These are phyloP conservation scores for Allium sativum DNA, from an alignment of 106 monocot genomes.

Conservation along the genomic window DNA sequence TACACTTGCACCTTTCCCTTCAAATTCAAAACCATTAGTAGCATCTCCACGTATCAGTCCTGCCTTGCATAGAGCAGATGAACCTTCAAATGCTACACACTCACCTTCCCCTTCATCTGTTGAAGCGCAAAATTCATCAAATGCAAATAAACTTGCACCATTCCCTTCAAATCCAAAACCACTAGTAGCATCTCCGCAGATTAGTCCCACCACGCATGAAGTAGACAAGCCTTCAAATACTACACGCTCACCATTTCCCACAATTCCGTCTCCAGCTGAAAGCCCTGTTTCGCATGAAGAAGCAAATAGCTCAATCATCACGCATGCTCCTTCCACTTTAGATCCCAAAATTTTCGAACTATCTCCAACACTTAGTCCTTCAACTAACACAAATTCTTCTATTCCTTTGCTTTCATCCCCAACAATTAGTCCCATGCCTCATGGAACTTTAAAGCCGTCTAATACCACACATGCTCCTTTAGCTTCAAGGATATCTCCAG, in stretches of 20 bases:
- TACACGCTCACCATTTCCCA: conserved; percentile 5
- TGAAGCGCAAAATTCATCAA: too few species aligned
- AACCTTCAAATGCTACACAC: conserved; percentile 3
- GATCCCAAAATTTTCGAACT: conserved; percentile 25
- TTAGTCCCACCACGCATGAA: conserved; percentile 32
- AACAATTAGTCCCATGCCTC: conserved; percentile 5
- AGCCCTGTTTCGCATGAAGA: conserved; percentile 29
- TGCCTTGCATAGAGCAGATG: conserved; percentile 4
- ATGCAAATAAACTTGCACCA: conserved; percentile 1
- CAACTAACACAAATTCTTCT: conserved; percentile 17
- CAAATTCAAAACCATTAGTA: conserved; percentile 17
- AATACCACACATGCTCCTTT: conserved; percentile 5
- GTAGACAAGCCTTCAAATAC: conserved; percentile 11
- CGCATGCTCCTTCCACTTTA: conserved; percentile 5
- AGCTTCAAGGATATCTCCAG: neutral
- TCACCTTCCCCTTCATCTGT: conserved; percentile 1
- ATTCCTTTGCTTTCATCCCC: conserved; percentile 4
- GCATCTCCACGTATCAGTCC: conserved; percentile 41
- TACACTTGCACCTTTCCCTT: conserved; percentile 2
- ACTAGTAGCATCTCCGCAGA: conserved; percentile 36
- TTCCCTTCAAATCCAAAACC: conserved; percentile 11
- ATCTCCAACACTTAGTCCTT: conserved; percentile 13
- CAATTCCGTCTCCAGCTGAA: conserved; percentile 25
- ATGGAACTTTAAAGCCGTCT: neutral
- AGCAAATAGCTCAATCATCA: conserved; percentile 8